A percentile compares a stretch with the other conserved stretches of the same genome.
Conservation (phyloP, 805 yeast genomes). For the Vanderwaltozyma polyspora region DNA sequence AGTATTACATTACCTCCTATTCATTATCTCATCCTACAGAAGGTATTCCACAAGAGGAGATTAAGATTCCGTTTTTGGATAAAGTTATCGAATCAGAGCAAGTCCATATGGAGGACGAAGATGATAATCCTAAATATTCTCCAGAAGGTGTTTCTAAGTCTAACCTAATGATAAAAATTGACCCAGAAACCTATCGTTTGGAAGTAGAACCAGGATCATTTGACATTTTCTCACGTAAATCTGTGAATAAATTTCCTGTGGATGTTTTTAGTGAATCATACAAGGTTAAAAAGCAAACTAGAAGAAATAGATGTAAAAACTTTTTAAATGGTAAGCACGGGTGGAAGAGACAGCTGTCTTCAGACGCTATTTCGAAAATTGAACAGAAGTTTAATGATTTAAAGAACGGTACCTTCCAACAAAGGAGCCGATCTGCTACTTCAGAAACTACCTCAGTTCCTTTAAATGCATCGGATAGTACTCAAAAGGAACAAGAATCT, state of each 20-base stretch:
- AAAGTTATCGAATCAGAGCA: slow-evolving; percentile 44
- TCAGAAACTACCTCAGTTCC: not conserved
- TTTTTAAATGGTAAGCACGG: slow-evolving; percentile 45
- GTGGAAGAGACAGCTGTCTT: slow-evolving; percentile 41
- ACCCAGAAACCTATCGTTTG: slow-evolving; percentile 66
- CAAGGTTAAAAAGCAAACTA: slow-evolving; percentile 23
- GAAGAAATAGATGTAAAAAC: slow-evolving; percentile 26
- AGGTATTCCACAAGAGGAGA: slow-evolving; percentile 71
- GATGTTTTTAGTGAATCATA: slow-evolving; percentile 20
- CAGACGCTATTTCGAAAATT: slow-evolving; percentile 16
- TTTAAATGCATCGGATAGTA: not conserved
- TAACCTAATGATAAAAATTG: slow-evolving; percentile 64
- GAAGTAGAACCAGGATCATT: slow-evolving; percentile 69
- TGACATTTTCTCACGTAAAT: slow-evolving; percentile 64
- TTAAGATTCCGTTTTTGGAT: slow-evolving; percentile 70
- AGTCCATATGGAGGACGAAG: slow-evolving; percentile 34
- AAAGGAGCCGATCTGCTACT: too few relatives aligned
- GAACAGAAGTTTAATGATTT: slow-evolving; percentile 16
- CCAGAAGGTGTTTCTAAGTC: slow-evolving; percentile 55
- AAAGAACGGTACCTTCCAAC: slow-evolving; percentile 14
- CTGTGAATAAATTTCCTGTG: slow-evolving; percentile 33
- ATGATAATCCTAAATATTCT: slow-evolving; percentile 11
- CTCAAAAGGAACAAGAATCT: not conserved
- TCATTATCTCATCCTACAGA: slow-evolving; percentile 95
- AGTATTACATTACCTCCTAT: slow-evolving; percentile 85